Conservation (phyloP, 768 basidiomycete species). For the Boletus rufocinnamomeus region DNA sequence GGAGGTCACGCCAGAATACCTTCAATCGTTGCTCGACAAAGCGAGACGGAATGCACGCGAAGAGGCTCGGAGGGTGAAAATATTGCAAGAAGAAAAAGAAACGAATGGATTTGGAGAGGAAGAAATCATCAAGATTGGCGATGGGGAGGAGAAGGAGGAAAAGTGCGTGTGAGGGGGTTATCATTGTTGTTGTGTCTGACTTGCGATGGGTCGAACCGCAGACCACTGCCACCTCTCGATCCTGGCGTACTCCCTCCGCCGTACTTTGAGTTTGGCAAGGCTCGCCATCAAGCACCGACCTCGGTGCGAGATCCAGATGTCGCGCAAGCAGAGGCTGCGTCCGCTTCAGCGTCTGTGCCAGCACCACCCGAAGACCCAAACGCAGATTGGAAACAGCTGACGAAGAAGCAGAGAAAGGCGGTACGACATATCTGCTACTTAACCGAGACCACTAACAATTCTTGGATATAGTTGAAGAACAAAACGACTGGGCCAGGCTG, state of each 20-base stretch:
- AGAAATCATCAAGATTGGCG: conserved; percentile 51
- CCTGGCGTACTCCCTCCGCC: conserved; percentile 63
- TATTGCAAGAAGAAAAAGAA: conserved; percentile 27
- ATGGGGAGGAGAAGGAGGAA: conserved; percentile 28
- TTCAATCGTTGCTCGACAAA: conserved; percentile 62
- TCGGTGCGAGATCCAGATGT: conserved; percentile 63
- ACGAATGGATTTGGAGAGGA: conserved; percentile 47
- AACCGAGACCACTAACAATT: background rate
- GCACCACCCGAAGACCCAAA: conserved; percentile 64
- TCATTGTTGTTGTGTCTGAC: background rate
- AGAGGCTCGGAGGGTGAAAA: conserved; percentile 26
- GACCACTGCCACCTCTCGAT: conserved; percentile 63
- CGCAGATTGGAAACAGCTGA: conserved; percentile 65
- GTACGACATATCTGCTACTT: conserved; percentile 40
- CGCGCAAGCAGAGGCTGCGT: conserved; percentile 51
- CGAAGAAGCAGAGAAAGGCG: conserved; percentile 71
- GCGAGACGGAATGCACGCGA: conserved; percentile 55
- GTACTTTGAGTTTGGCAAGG: conserved; percentile 59
- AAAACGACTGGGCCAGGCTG: conserved; percentile 78
- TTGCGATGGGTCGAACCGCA: conserved; percentile 24
- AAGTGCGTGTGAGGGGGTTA: conserved; percentile 33
- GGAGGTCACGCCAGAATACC: conserved; percentile 57
- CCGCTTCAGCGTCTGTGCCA: conserved; percentile 51
- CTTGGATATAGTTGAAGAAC: conserved; percentile 53
- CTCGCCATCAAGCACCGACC: conserved; percentile 45